Conservation (phyloP, 441 rosid genomes). For the Erysimum cheiri region DNA sequence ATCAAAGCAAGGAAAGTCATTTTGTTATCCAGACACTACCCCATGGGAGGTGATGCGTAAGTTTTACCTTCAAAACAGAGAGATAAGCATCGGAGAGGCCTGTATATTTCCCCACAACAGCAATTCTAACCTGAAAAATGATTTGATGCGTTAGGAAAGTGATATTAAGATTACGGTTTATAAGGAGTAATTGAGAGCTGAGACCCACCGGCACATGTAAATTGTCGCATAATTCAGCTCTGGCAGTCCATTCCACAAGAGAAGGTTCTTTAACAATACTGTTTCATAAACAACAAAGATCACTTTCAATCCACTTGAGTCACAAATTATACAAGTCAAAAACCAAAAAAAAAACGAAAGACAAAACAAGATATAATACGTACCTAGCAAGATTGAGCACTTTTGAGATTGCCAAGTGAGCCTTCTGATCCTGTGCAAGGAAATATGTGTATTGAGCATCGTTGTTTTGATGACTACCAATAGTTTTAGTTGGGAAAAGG, state of each 20-base stretch:
- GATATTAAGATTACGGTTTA: constrained; percentile 16
- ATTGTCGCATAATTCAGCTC: constrained; percentile 69
- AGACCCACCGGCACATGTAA: constrained; percentile 74
- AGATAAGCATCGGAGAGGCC: constrained; percentile 88
- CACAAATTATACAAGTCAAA: background rate
- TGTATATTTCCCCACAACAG: constrained; percentile 92
- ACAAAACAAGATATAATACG: constrained; percentile 20
- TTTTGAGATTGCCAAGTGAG: constrained; percentile 73
- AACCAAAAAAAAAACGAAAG: constrained; percentile 19
- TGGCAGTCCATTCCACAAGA: constrained; percentile 75
- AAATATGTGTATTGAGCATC: constrained; percentile 7
- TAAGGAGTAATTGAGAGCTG: constrained; percentile 25
- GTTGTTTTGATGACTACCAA: background rate
- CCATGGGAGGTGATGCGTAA: constrained; percentile 1
- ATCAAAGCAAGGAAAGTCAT: background rate
- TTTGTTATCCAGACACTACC: background rate
- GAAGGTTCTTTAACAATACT: constrained; percentile 70
- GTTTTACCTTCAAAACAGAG: constrained; percentile 73
- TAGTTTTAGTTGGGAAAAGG: background rate
- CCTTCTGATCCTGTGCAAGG: constrained; percentile 79
- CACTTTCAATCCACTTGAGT: constrained; percentile 19
- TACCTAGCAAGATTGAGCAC: constrained; percentile 72
- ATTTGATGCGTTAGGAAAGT: constrained; percentile 22
- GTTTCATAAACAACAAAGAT: constrained; percentile 44
- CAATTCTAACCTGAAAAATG: constrained; percentile 73